Base-by-base conservation (phyloP, 2,329 filamentous ascomycete species). In the Nothomitra cinnamomea region DNA sequence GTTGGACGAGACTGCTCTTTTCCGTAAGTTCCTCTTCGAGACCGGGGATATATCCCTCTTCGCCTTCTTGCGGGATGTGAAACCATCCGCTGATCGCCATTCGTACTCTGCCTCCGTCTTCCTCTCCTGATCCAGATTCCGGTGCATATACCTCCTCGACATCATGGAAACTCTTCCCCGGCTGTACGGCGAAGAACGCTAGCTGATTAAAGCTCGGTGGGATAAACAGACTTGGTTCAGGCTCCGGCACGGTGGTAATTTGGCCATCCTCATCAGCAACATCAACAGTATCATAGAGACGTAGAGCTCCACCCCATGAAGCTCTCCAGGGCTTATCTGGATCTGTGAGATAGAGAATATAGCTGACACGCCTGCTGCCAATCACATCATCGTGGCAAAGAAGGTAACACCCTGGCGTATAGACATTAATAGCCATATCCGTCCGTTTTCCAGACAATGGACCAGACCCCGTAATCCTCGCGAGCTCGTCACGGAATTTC, bases 51-150 rank as follows among this genome's bases (percentile, higher is more conserved):
- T 84, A 98, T 43, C 92, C 92, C 24, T 94, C 87, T 67, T 98
- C 92, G 54, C 90, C 90, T 60, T 85, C 70, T 69, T 98, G 92
- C 0, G 92, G 92, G 58, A 98, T 96, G 68, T 98, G 92, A 67
- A 94, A 98, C 92, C 92, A 98, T 52, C 92, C 92, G 64, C 87
- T 95, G 64, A 98, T 95, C 51, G 92, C 92, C 90, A 98, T 96
- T 60, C 92, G 82, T 50, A 95, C 80, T 49, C 87, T 79, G 1
- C 83, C 83, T 17, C 83, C 83, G 55, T 79, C 64, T 75, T 76
- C 53, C 80, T 76, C 67, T 79, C 77, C 61, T 71, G 76, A 64
- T 71, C 72, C 56, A 72, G 62, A 79, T 75, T 65, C 85, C 80
- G 15, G 21, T 19, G 53, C n/a, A 69, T 95, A 96, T 3, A 98